Evolutionary conservation across 306 rosid genomes (phyloP), one percentile per base, ranked within the genome.

Genomic region (Erythrophleum fordii): DNA sequence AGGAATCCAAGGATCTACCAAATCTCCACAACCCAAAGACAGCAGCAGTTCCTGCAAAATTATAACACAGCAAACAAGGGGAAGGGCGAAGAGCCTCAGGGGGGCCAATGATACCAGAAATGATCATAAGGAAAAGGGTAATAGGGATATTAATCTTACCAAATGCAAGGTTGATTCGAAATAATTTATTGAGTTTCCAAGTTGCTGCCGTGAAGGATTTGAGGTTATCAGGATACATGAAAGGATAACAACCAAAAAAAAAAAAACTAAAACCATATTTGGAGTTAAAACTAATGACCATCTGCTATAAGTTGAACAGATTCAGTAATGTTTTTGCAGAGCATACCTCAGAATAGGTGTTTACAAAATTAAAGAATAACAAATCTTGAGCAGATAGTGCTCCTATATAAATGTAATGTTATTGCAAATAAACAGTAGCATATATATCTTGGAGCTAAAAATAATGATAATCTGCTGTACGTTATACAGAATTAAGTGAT

Each of bases 11-110:
- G 69, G 94, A 79, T 81, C 88, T 82, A 45, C 42, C 25, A 6
- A 85, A 46, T 35, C 83, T 58, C 98, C 89, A 88, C 25, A 80
- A 2, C 59, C 93, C 97, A 83, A 65, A 51, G 53, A 49, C 37
- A 80, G 69, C 79, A 69, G 86, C 92, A 81, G 83, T 89, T 67
- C 87, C 99, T 93, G 84, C 80, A 77, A 83, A 88, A 83, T 53
- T 65, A 84, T 48, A 73, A 75, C 55, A 65, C 64, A 41, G 81
- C 35, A 65, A 77, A 77, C 72, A 61, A 62, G 66, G 26, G 28
- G 67, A 64, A 51, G 22, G 56, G 73, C 45, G 45, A 22, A 62
- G 72, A 69, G 55, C 80, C 66, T 67, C 55, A 12, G 53, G 42
- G 80, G 52, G 64, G 26, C 49, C 64, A 60, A 39, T 79, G 17